phyloP scores from a whole-genome alignment of 768 basidiomycete species.

The Inosperma sp. region DNA sequence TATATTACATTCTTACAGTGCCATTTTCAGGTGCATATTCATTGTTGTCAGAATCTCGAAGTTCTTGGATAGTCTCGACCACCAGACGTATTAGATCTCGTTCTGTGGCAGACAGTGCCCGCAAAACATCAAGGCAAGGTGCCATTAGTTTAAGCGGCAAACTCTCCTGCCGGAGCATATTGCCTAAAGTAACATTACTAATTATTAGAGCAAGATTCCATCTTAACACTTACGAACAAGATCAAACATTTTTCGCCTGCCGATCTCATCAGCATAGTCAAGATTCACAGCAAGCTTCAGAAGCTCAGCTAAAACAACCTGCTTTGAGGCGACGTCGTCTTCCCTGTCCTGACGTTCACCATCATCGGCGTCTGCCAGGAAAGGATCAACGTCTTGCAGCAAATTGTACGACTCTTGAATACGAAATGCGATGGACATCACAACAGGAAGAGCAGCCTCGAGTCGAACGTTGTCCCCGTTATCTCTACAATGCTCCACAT shows the following conservation, averaged over 20 bases:
- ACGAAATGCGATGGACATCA: slow-evolving; percentile 72
- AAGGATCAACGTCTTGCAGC: slow-evolving; percentile 21
- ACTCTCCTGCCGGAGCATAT: slow-evolving; percentile 70
- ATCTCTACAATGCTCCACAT: slow-evolving; percentile 68
- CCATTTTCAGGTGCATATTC: slow-evolving; percentile 33
- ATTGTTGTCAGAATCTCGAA: slow-evolving; percentile 49
- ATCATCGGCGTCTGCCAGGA: slow-evolving; percentile 23
- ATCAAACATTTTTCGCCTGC: slow-evolving; percentile 80
- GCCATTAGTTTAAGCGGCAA: slow-evolving; percentile 70
- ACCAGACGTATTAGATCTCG: slow-evolving; percentile 83
- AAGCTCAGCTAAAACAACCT: slow-evolving; percentile 77
- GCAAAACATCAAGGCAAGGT: slow-evolving; percentile 78
- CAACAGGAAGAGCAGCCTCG: slow-evolving; percentile 73
- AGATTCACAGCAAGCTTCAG: slow-evolving; percentile 71
- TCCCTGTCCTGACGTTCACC: slow-evolving; percentile 40
- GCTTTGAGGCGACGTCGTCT: slow-evolving; percentile 46
- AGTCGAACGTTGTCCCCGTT: slow-evolving; percentile 58
- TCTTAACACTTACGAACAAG: slow-evolving; percentile 78
- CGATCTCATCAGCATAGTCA: slow-evolving; percentile 92
- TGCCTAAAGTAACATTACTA: slow-evolving; percentile 40
- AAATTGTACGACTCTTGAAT: slow-evolving; percentile 70
- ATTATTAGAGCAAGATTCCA: not conserved
- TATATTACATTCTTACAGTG: slow-evolving; percentile 14
- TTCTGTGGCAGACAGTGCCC: slow-evolving; percentile 66
- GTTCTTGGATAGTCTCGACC: slow-evolving; percentile 81